Evolutionary conservation across 2,329 filamentous ascomycete species (phyloP).

Genomic region (Botryosphaeria dothidea): DNA sequence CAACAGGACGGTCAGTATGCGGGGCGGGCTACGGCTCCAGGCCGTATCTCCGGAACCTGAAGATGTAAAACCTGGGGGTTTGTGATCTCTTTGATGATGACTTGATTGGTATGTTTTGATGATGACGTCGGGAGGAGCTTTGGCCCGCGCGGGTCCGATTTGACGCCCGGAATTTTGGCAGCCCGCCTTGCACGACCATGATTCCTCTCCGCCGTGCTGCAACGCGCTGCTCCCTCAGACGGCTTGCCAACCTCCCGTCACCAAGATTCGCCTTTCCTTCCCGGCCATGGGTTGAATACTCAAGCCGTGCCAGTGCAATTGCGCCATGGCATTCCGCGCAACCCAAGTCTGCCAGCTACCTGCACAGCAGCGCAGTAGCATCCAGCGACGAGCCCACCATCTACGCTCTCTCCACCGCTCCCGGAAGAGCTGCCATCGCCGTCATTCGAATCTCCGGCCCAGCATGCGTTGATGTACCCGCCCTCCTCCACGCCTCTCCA

Average conservation of each 20-base stretch:
- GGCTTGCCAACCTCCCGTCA: neutral
- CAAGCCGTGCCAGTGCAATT: neutral
- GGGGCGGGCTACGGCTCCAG: too few species aligned
- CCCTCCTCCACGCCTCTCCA: neutral
- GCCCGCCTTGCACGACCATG: slow-evolving; percentile 10
- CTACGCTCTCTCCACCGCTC: slow-evolving; percentile 85
- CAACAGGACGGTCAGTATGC: too few species aligned
- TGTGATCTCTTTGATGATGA: too few species aligned
- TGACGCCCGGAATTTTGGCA: neutral
- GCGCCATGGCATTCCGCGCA: neutral
- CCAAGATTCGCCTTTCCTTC: neutral
- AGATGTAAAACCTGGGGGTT: too few species aligned
- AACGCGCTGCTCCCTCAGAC: neutral
- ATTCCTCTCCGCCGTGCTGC: slow-evolving; percentile 9
- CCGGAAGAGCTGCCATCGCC: slow-evolving; percentile 85
- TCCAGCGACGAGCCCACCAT: slow-evolving; percentile 60
- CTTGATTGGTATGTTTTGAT: too few species aligned
- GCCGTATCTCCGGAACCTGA: too few species aligned
- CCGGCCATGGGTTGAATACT: neutral
- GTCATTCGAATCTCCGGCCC: slow-evolving; percentile 85
- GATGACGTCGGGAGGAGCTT: slow-evolving; percentile 3
- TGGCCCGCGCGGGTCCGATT: neutral
- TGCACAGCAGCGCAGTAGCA: neutral
- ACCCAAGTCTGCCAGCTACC: neutral
- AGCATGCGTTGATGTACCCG: slow-evolving; percentile 64